Evolutionary conservation across 352 stramenopile genomes (phyloP).

Genomic region (Stramenopiles sp.): DNA sequence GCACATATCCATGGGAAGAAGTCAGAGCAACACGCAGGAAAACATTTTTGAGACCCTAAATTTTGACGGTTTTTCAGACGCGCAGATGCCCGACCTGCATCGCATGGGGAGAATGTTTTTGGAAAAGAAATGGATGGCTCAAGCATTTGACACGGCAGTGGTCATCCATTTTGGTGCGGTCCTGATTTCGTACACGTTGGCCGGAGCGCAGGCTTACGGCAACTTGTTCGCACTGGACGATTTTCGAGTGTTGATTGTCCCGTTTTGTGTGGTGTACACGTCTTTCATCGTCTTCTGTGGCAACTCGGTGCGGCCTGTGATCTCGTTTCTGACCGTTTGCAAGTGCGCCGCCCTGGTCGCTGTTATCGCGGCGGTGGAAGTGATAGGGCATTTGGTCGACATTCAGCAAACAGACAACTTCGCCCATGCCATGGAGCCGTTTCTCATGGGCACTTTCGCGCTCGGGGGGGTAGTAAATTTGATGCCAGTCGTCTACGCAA

Average conservation of each 20-base stretch:
- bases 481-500: constrained; percentile 14
- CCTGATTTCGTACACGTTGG: constrained; percentile 15
- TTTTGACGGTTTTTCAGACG: neutral
- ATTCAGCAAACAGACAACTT: constrained; percentile 13
- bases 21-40: neutral
- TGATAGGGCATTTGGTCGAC: constrained; percentile 13
- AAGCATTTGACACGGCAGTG: constrained; percentile 14
- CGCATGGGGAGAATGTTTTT: constrained; percentile 17
- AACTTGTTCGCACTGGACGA: constrained; percentile 9
- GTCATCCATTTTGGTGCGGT: constrained; percentile 16
- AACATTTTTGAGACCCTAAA: neutral
- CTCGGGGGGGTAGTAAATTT: constrained; percentile 19
- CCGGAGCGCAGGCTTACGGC: constrained; percentile 12
- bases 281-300: constrained; percentile 8
- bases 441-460: constrained; percentile 17
- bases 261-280: constrained; percentile 14
- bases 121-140: neutral
- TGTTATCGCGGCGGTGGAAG: constrained; percentile 14
- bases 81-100: constrained; percentile 14
- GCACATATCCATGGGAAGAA: neutral
- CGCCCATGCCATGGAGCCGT: constrained; percentile 5
- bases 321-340: constrained; percentile 13
- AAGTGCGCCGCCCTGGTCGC: constrained; percentile 12
- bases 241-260: neutral
- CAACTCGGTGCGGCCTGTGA: constrained; percentile 9